Conservation (phyloP, 805 yeast species). For the Ogataea corticis region DNA sequence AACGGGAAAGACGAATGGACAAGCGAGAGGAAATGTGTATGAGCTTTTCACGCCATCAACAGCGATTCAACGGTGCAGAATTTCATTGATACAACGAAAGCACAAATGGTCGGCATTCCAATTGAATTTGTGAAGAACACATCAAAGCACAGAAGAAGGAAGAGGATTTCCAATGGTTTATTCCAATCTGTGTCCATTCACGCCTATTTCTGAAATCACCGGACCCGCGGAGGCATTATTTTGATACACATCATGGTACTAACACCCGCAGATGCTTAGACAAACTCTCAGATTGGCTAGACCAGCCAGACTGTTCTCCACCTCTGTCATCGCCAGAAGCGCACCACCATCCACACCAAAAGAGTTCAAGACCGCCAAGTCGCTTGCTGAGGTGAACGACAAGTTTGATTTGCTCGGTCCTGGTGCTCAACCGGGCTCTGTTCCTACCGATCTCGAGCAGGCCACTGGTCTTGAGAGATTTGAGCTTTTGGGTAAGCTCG, state of each 20-base stretch:
- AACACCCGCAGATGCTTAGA: constrained; percentile 33
- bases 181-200: too few species aligned
- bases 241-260: constrained; percentile 1
- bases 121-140: too few species aligned
- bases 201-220: too few species aligned
- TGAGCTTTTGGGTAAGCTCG: constrained; percentile 89
- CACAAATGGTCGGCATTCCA: too few species aligned
- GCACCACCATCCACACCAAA: constrained; percentile 31
- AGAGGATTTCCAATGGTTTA: too few species aligned
- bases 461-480: constrained; percentile 98
- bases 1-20: too few species aligned
- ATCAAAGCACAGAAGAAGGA: too few species aligned
- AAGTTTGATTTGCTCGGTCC: constrained; percentile 80
- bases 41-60: too few species aligned
- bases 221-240: not conserved
- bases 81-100: too few species aligned
- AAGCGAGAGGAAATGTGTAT: too few species aligned
- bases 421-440: constrained; percentile 80
- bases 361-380: constrained; percentile 61
- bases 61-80: too few species aligned
- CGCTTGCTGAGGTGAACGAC: constrained; percentile 76
- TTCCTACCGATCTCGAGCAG: constrained; percentile 94
- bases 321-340: constrained; percentile 29
- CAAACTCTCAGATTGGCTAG: constrained; percentile 38
- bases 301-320: constrained; percentile 38